Evolutionary conservation across 2,329 filamentous ascomycete genomes (phyloP).

Genomic region (Microsporum ferrugineum): DNA sequence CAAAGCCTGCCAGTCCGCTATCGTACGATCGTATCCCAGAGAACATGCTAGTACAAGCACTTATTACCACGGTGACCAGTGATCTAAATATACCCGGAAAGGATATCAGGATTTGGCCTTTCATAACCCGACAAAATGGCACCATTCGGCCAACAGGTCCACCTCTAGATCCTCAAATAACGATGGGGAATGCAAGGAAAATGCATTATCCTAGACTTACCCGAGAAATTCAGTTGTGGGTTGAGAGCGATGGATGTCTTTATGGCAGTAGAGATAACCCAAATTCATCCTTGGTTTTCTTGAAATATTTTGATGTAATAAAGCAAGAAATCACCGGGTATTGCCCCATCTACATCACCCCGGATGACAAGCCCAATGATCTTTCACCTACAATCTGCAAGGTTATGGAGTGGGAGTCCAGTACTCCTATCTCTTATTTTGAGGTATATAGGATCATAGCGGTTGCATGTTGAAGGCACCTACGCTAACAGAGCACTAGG

Average conservation of each 20-base stretch:
- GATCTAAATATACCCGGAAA: not conserved
- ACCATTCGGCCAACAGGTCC: slow-evolving; percentile 88
- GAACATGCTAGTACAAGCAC: not conserved
- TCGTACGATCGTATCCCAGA: not conserved
- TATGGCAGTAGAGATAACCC: slow-evolving; percentile 61
- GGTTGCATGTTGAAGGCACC: not conserved
- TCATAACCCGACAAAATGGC: slow-evolving; percentile 95
- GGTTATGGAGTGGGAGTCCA: not conserved
- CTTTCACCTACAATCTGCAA: slow-evolving; percentile 54
- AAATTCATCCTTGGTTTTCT: slow-evolving; percentile 67
- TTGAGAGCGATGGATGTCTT: slow-evolving; percentile 61
- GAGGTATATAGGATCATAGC: not conserved
- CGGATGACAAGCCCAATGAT: slow-evolving; percentile 79
- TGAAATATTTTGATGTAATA: slow-evolving; percentile 45
- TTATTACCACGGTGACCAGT: not conserved
- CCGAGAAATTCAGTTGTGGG: slow-evolving; percentile 63
- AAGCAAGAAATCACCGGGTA: slow-evolving; percentile 22
- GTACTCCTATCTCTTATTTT: not conserved
- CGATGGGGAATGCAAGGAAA: slow-evolving; percentile 63
- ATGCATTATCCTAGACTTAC: slow-evolving; percentile 33
- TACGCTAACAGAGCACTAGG: slow-evolving; percentile 32
- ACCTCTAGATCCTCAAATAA: slow-evolving; percentile 64
- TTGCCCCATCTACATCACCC: slow-evolving; percentile 75
- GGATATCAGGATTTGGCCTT: not conserved
- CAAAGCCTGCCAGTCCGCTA: not conserved